Percentiles rank a stretch among this genome's conserved stretches.
Evolutionary conservation across 2,329 filamentous ascomycete genomes (phyloP).

Genomic region (Nannizziopsis arthrosporioides): DNA sequence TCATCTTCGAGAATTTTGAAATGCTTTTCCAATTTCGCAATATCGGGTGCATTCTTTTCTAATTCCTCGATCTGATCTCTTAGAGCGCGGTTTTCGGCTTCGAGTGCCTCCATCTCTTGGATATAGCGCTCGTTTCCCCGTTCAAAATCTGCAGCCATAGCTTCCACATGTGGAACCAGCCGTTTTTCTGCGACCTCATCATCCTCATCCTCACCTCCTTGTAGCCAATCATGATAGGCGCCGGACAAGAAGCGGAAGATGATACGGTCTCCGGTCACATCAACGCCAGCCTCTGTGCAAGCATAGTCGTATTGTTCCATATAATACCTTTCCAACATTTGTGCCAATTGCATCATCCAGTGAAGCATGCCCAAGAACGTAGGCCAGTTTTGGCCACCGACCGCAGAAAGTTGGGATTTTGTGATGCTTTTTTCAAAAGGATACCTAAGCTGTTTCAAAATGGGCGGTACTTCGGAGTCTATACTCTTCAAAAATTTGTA

Average conservation of each 20-base stretch:
- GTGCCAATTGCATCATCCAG: slow-evolving; percentile 97
- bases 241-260: slow-evolving; percentile 85
- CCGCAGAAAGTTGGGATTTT: slow-evolving; percentile 88
- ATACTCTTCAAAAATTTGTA: slow-evolving; percentile 91
- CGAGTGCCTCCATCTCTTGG: slow-evolving; percentile 71
- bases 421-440: slow-evolving; percentile 92
- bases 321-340: slow-evolving; percentile 80
- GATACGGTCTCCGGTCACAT: slow-evolving; percentile 80
- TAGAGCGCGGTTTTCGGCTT: slow-evolving; percentile 71
- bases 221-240: slow-evolving; percentile 87
- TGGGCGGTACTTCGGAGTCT: slow-evolving; percentile 83
- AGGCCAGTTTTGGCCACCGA: slow-evolving; percentile 94
- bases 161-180: slow-evolving; percentile 70
- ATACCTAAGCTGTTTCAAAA: slow-evolving; percentile 87
- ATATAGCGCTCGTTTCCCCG: slow-evolving; percentile 71
- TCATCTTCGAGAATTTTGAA: slow-evolving; percentile 93
- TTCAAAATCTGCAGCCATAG: slow-evolving; percentile 82
- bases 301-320: slow-evolving; percentile 76
- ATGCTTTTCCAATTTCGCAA: slow-evolving; percentile 72
- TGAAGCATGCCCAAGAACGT: slow-evolving; percentile 87
- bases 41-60: slow-evolving; percentile 73
- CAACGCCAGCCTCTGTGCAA: slow-evolving; percentile 74
- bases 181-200: slow-evolving; percentile 73
- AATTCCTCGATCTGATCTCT: slow-evolving; percentile 80
- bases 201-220: slow-evolving; percentile 76